Evolutionary conservation across 345 rosid species (phyloP), one percentile per base, ranked within the genome.

Genomic region (Linum usitatissimum): DNA sequence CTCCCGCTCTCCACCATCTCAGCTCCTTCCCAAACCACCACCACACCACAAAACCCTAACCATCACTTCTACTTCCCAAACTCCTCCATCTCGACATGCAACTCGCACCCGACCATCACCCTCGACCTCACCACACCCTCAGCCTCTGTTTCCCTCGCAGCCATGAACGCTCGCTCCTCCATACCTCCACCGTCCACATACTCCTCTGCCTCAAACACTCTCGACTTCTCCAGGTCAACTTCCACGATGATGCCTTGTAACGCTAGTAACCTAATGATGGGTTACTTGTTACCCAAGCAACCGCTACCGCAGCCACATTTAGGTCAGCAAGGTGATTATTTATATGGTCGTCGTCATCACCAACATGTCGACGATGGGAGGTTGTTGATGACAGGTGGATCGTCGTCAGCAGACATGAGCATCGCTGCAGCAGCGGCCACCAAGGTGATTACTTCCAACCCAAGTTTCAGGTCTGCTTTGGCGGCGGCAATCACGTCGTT

Each of bases 51-150:
- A 31, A 23, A 23, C 28, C 38, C 38, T 34, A 34, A 34, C 8
- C 28, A 57, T 40, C 63, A 38, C 6, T 60, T 31, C 39, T 34
- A 34, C 49, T 14, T 60, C 63, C 48, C 45, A 34, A 60, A 34
- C 48, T 31, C 63, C 0, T 34, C 63, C 36, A 60, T 60, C 45
- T 60, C 63, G 17, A 60, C 42, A 8, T 38, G 20, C 45, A 60
- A 75, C 64, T 66, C 90, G 5, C 84, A 80, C 65, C 90, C 92
- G 6, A 86, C 93, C 34, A 77, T 92, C 73, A 92, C 93, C 56
- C 85, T 92, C 31, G 98, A 92, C 70, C 89, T 81, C 67, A 81
- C 84, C 30, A 21, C 78, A 49, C 74, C 81, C 62, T 45, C 65
- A 65, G 70, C 66, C 8, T n/a, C 48, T 5, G 18, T 21, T 20